Base-by-base conservation (phyloP, 495 filamentous ascomycete genomes). In the Apodospora peruviana region DNA sequence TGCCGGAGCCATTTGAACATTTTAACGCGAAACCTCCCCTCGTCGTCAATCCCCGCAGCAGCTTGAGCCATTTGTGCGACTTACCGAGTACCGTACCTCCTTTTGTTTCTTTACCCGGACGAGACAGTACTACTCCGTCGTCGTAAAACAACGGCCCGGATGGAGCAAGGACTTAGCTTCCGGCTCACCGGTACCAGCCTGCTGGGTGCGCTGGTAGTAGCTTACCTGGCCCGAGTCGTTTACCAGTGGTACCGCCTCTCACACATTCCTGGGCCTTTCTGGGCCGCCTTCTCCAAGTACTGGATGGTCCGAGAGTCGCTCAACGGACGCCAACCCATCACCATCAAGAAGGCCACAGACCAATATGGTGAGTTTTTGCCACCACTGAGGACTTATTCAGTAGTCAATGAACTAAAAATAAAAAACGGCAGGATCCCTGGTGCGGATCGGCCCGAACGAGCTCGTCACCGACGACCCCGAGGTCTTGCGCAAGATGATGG, bases 401-500 rank as follows among this genome's bases (percentile, higher is more conserved):
- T 64, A 22, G 45, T 73, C n/a, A n/a, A n/a, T n/a, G n/a, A n/a
- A n/a, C n/a, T n/a, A n/a, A n/a, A n/a, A 8, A 49, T n/a, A 18
- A 2, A 10, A n/a, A 14, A 16, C 16, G 11, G n/a, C 27, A 58
- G 58, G 59, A 9, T 37, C 50, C 1, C 43, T 66, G 21, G 56
- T 35, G 18, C 48, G 62, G 22, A 40, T 55, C 18, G 57, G 52
- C 1, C 62, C 57, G 14, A 59, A 61, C 39, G 48, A 51, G 20
- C 40, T 63, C 10, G 36, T 66, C 16, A 66, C 62, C 20, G 50
- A 40, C 37, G 74, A 77, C 40, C 70, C 74, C 3, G 73, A 73
- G 34, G 46, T 72, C 1, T 49, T 76, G 19, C 22, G 45, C 24
- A 56, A 55, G 37, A 71, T 67, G 60, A 68, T 53, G 50, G 65